Evolutionary conservation across 768 basidiomycete genomes (phyloP).

Genomic region (Russula emetica): DNA sequence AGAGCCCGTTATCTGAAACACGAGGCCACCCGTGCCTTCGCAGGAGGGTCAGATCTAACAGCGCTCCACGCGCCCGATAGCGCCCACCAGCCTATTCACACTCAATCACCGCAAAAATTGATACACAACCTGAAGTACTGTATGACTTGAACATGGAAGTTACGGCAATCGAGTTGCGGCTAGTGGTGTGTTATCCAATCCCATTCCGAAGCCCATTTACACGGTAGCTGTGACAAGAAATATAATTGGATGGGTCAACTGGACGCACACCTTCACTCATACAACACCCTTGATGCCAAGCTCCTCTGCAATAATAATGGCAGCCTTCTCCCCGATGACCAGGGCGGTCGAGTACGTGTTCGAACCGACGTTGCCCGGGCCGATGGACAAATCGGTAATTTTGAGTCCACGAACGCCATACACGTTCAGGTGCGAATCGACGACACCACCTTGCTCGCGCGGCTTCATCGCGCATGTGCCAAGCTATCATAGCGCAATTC

Average conservation of each 20-base stretch:
- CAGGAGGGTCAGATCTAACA: no score
- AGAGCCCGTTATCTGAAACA: no score
- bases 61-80: no score
- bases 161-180: no score
- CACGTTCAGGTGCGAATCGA: conserved; percentile 58
- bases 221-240: neutral
- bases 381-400: conserved; percentile 46
- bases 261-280: conserved; percentile 16
- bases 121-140: no score
- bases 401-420: conserved; percentile 57
- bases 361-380: conserved; percentile 39
- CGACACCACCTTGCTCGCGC: conserved; percentile 52
- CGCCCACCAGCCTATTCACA: neutral
- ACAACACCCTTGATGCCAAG: conserved; percentile 40
- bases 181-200: no score
- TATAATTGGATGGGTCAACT: neutral
- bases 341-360: conserved; percentile 45
- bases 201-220: no score
- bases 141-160: no score
- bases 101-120: neutral
- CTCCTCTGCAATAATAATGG: conserved; percentile 55
- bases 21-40: no score
- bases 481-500: conserved; percentile 38
- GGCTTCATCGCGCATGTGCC: conserved; percentile 70
- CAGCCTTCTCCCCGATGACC: conserved; percentile 58